Base-by-base conservation (phyloP, 305 asterid species). In the Fraxinus greggii region DNA sequence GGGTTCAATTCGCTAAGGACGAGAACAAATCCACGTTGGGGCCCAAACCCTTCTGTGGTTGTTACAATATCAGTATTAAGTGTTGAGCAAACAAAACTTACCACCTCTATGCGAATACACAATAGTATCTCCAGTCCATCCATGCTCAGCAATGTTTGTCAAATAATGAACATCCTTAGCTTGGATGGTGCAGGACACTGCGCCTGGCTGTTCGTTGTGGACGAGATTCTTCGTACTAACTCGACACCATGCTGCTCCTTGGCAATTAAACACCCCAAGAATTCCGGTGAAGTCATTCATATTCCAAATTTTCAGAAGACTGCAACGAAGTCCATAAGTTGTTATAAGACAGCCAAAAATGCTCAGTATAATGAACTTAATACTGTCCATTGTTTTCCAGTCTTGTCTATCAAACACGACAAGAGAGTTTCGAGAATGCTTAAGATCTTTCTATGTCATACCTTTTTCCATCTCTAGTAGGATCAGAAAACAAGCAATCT, bases 201-300 rank as follows among this genome's bases (percentile, higher is more conserved):
- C 80, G 45, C 81, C 89, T 24, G 95, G 97, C 69, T 87, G 91
- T 80, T 82, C 82, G 70, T 94, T 89, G 12, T 92, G 97, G 81
- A 94, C 89, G 85, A 86, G 85, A 84, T 90, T 89, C 81, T 79
- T 90, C 84, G 79, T 89, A 8, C 74, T 90, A 72, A 75, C 84
- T 17, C 85, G 90, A 67, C 97, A 90, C 97, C 97, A 90, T 63
- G 95, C 90, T 77, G 98, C 95, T 45, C 97, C 96, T 88, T 94
- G 98, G 81, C 97, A 94, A 81, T 92, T 94, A 88, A 94, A 94
- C 74, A 88, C 91, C 59, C 95, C 98, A 0, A 92, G 21, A 24
- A 94, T 92, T 77, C 97, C 94, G 1, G 86, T 94, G 85, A 86
- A 85, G 61, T 90, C 90, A 48, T 92, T 92, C 38, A 92, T 82